Base-by-base conservation (phyloP, 768 basidiomycete species). In the Macrolepiota dolichaula region DNA sequence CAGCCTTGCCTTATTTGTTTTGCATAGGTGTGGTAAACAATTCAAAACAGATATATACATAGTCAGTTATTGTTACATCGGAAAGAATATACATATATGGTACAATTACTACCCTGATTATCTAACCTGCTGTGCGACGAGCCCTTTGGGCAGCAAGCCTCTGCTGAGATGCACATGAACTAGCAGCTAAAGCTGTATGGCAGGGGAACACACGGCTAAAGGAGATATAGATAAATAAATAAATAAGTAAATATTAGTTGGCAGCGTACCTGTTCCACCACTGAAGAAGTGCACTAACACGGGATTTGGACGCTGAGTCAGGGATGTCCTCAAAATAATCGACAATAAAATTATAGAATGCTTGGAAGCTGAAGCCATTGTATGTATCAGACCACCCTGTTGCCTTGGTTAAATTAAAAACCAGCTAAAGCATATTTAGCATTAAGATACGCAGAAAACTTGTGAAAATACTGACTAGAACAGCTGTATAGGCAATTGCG, bases 401-500 rank as follows among this genome's bases (percentile, higher is more conserved):
- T 13, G 65, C 64, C 50, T 64, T 65, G 12, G 63, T 61, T 25
- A 71, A 57, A 40, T 65, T 59, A 61, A 68, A 66, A 22, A 61
- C 62, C 12, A 71, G 62, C 70, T 69, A 59, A n/a, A 62, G 19
- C 19, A 51, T 17, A 51, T 15, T 40, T 13, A 40, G 12, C 40
- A 42, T 47, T 10, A 17, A 36, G 25, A n/a, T 59, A 19, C 12
- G 25, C n/a, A 32, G 17, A 12, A 38, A 57, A 49, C 10, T 53
- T 32, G 59, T n/a, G 40, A n/a, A 11, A 40, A 5, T 17, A 63
- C 65, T 19, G 61, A 73, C 71, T 50, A 68, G 56, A 29, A 68
- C 67, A 35, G 68, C 70, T 1, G 69, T 59, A 59, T 72, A 73
- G n/a, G 69, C 72, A 62, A 73, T 72, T 12, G 66, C 60, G 22